Conservation (phyloP, 2,329 filamentous ascomycete species). For the Phyllosticta paracitricarpa region DNA sequence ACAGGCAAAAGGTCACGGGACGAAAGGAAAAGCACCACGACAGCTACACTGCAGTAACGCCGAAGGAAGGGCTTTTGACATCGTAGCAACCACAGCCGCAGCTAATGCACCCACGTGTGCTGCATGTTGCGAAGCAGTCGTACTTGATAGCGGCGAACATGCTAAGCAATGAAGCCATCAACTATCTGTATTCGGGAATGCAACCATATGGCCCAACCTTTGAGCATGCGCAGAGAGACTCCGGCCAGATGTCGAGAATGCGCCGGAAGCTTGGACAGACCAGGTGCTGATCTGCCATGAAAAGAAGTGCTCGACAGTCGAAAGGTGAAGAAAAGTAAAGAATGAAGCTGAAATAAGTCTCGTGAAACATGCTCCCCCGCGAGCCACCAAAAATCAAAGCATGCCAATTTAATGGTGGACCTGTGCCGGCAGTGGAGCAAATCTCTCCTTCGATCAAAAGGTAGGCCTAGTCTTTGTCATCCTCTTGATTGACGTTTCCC, state of each 20-base stretch:
- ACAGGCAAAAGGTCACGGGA: no score
- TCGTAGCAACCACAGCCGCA: no score
- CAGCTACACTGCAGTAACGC: not conserved
- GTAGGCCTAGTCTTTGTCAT: not conserved
- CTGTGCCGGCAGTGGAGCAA: not conserved
- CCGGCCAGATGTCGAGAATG: not conserved
- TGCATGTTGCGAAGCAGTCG: not conserved
- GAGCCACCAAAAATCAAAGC: not conserved
- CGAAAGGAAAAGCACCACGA: no score
- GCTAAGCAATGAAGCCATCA: not conserved
- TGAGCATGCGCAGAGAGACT: not conserved
- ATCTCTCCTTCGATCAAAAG: not conserved
- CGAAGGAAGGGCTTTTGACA: no score
- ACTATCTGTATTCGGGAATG: not conserved
- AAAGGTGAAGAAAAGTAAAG: not conserved
- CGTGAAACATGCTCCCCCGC: not conserved
- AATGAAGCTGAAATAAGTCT: not conserved
- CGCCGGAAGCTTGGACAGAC: not conserved
- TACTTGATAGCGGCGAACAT: not conserved
- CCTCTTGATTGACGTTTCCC: not conserved
- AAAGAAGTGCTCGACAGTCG: not conserved
- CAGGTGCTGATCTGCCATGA: not conserved
- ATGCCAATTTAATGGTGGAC: not conserved
- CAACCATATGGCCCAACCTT: not conserved
- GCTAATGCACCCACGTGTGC: no score